Evolutionary conservation across 371 early-diverging fungal species (phyloP).

Genomic region (Dinochytrium kinnereticum): DNA sequence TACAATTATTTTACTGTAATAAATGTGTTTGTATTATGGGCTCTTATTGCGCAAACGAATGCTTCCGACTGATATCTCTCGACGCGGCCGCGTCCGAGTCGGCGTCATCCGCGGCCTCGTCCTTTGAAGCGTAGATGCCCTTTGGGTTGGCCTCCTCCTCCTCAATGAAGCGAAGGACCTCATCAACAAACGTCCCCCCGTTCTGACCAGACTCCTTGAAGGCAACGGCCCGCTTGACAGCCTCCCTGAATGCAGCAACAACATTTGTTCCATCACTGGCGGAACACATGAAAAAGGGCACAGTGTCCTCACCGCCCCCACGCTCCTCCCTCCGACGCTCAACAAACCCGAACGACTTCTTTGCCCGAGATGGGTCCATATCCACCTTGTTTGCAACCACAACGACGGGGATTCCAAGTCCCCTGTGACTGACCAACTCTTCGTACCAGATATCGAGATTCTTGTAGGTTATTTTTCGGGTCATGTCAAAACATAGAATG

Average conservation of each 20-base stretch:
- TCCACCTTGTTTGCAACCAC: slow-evolving; percentile 63
- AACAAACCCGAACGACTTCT: slow-evolving; percentile 54
- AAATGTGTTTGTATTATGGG: too few species aligned
- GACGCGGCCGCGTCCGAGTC: not conserved
- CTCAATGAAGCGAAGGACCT: slow-evolving; percentile 49
- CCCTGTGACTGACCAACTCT: slow-evolving; percentile 48
- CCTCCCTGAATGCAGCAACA: slow-evolving; percentile 53
- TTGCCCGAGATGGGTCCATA: slow-evolving; percentile 51
- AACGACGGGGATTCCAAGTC: slow-evolving; percentile 45
- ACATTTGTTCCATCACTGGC: slow-evolving; percentile 61
- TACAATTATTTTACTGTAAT: not conserved
- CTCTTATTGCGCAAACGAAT: not conserved
- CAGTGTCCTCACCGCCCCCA: slow-evolving; percentile 12
- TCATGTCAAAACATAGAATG: slow-evolving; percentile 59
- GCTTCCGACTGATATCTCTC: not conserved
- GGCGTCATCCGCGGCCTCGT: not conserved
- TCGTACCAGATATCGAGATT: slow-evolving; percentile 61
- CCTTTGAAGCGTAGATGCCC: slow-evolving; percentile 36
- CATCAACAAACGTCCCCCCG: slow-evolving; percentile 53
- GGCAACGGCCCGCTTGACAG: slow-evolving; percentile 44
- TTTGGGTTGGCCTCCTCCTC: slow-evolving; percentile 43
- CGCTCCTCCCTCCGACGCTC: slow-evolving; percentile 49
- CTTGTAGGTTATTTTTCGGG: slow-evolving; percentile 62
- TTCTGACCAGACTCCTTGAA: slow-evolving; percentile 46
- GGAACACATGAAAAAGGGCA: slow-evolving; percentile 49